These are phyloP conservation scores for Takashimella tepidaria DNA, from an alignment of 1,284 basidiomycete genomes.

Conservation along the genomic window DNA sequence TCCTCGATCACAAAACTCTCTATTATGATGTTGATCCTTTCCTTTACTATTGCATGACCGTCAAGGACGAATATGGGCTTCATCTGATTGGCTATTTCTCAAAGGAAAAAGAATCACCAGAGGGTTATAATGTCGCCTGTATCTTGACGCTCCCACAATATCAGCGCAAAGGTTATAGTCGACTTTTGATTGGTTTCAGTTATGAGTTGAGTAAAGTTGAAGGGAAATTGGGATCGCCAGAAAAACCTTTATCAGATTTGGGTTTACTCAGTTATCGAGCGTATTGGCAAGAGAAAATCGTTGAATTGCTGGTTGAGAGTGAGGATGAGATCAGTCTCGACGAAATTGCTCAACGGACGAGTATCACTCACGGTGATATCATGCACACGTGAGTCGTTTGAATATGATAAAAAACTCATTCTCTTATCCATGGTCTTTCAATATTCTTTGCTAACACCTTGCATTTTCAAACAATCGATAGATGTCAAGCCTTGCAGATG, in stretches of 20 bases:
- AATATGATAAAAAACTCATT: too few species aligned
- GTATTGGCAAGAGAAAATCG: slow-evolving; percentile 96
- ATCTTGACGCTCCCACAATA: slow-evolving; percentile 97
- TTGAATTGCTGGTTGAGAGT: slow-evolving; percentile 76
- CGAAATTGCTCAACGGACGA: slow-evolving; percentile 92
- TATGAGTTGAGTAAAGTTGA: slow-evolving; percentile 98
- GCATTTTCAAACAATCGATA: slow-evolving; percentile 49
- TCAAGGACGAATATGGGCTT: slow-evolving; percentile 83
- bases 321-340: slow-evolving; percentile 79
- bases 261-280: slow-evolving; percentile 90
- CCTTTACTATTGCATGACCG: slow-evolving; percentile 97
- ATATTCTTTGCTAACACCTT: slow-evolving; percentile 2
- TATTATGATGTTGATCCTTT: slow-evolving; percentile 99
- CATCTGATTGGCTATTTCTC: slow-evolving; percentile 98
- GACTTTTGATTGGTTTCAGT: slow-evolving; percentile 94
- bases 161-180: slow-evolving; percentile 92
- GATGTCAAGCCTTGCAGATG: slow-evolving; percentile 87
- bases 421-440: not conserved
- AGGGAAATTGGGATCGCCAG: slow-evolving; percentile 89
- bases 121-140: slow-evolving; percentile 98
- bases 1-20: slow-evolving; percentile 98
- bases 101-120: slow-evolving; percentile 97
- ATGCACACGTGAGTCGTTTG: slow-evolving; percentile 84
- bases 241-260: slow-evolving; percentile 94
- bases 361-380: slow-evolving; percentile 94